Evolutionary conservation across 768 basidiomycete genomes (phyloP), one percentile per base, ranked within the genome.

Genomic region (Tylopilus felleus): DNA sequence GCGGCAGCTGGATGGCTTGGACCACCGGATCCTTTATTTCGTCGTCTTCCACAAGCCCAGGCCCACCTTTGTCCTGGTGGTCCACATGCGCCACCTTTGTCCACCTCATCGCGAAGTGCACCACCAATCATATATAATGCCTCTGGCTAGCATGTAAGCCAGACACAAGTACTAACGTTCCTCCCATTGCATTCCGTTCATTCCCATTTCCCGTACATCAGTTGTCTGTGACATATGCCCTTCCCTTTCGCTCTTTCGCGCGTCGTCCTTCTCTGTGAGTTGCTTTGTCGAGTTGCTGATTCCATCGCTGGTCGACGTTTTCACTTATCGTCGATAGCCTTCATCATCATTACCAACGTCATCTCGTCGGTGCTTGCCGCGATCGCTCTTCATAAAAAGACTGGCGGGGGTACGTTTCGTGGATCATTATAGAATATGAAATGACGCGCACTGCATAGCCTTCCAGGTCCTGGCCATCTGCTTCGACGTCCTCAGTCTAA

Each of bases 141-240:
- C 35, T 35, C 48, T 19, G 25, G 21, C 12, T 21, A 23, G n/a
- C 44, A 49, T n/a, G 45, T 23, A 9, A 10, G 22, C 31, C 27
- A 19, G 39, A 23, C 22, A 0, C 36, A 44, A 49, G 21, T 17
- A 47, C 39, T 38, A 35, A 28, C 52, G n/a, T 40, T 22, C 28
- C 54, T 42, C 35, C 16, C 29, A 27, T 52, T 52, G 44, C 28
- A 38, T 43, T 35, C 38, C 52, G 49, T 51, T 55, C 55, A 55
- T 49, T 44, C 54, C 28, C 21, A 17, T 44, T 35, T 43, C 25
- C 31, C 33, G 8, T 33, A 33, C 28, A 35, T 43, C 17, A 47
- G 59, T 39, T 51, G 67, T 69, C 62, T 47, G 69, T 56, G 62
- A 62, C 62, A 47, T 39, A 70, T 68, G 66, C 19, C 66, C 14